Evolutionary conservation across 2,329 filamentous ascomycete genomes (phyloP).

Genomic region (Alternaria infectoria): DNA sequence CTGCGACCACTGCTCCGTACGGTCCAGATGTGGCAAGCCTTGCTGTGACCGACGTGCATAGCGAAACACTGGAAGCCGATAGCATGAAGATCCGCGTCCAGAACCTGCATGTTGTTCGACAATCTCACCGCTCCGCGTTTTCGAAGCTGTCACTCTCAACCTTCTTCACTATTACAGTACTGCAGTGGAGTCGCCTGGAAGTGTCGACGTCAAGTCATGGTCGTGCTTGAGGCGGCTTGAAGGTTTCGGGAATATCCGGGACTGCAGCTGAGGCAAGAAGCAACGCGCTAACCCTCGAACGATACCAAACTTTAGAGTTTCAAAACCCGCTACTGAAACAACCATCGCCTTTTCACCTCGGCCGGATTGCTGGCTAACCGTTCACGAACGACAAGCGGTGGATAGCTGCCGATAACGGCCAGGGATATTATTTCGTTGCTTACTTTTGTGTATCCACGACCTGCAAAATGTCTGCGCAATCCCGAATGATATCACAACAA

Average conservation of each 20-base stretch:
- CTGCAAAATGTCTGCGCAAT: not conserved
- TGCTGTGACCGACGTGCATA: not conserved
- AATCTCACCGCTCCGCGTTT: not conserved
- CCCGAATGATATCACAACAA: not conserved
- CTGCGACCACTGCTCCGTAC: not conserved
- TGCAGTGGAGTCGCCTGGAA: not conserved
- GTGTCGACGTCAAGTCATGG: not conserved
- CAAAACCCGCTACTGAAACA: slow-evolving; percentile 26
- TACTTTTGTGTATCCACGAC: not conserved
- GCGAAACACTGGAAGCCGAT: not conserved
- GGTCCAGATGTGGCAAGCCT: not conserved
- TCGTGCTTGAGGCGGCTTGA: not conserved
- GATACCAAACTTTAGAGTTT: slow-evolving; percentile 37
- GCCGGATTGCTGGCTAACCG: slow-evolving; percentile 3
- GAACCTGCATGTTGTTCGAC: not conserved
- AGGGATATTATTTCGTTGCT: not conserved
- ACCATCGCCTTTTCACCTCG: slow-evolving; percentile 7
- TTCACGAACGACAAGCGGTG: not conserved
- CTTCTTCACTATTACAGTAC: not conserved
- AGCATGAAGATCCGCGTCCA: not conserved
- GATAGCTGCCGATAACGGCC: not conserved
- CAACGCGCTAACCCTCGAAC: slow-evolving; percentile 23
- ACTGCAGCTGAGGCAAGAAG: slow-evolving; percentile 6
- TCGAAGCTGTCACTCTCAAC: not conserved
- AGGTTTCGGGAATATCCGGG: slow-evolving; percentile 22